Evolutionary conservation across 2,329 filamentous ascomycete species (phyloP).

Genomic region (Balansia obtecta): DNA sequence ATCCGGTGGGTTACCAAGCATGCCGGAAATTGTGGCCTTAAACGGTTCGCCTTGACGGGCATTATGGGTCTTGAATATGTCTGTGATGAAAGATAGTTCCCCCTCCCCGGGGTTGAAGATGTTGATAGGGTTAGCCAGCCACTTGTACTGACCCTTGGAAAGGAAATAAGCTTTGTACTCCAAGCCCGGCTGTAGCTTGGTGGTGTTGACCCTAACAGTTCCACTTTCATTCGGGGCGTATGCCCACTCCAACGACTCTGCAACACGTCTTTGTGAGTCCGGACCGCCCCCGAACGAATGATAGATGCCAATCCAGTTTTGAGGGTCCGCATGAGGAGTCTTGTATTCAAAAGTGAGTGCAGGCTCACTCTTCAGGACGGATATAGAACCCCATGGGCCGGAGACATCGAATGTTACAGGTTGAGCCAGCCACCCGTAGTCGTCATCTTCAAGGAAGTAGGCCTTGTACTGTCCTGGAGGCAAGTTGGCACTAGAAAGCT

Average conservation of each 20-base stretch:
- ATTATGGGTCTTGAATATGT: conserved; percentile 21
- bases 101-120: conserved; percentile 14
- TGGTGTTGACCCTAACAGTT: conserved; percentile 14
- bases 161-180: conserved; percentile 25
- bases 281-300: conserved; percentile 21
- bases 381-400: conserved; percentile 7
- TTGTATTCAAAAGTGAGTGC: conserved; percentile 24
- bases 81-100: conserved; percentile 17
- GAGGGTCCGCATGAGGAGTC: conserved; percentile 14
- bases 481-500: conserved; percentile 12
- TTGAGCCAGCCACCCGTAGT: conserved; percentile 21
- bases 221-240: conserved; percentile 19
- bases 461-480: conserved; percentile 20
- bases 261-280: conserved; percentile 17
- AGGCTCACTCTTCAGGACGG: conserved; percentile 5
- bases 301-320: conserved; percentile 28
- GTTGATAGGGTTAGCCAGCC: conserved; percentile 21
- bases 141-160: conserved; percentile 22
- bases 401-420: conserved; percentile 17
- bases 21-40: conserved; percentile 18
- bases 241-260: conserved; percentile 20
- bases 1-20: conserved; percentile 17
- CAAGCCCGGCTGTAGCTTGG: conserved; percentile 15
- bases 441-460: conserved; percentile 21
- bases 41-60: conserved; percentile 22